Evolutionary conservation across 139 green algal genomes (phyloP), one percentile per base, ranked within the genome.

Genomic region (Yamagishiella unicocca): DNA sequence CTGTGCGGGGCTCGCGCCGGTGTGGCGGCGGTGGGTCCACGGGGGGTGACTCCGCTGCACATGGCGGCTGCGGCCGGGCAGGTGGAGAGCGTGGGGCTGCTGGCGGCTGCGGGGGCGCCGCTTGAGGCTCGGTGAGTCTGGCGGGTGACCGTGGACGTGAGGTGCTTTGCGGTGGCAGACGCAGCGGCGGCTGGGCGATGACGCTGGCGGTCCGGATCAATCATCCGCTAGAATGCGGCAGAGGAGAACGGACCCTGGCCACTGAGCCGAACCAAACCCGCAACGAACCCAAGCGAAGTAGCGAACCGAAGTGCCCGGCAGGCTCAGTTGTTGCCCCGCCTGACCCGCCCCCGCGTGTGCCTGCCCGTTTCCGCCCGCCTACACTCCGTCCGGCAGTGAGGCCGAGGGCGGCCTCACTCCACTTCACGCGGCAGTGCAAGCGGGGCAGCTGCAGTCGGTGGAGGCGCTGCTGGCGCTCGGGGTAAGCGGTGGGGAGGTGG

Each of bases 41-140:
- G 61, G 24, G 42, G 79, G 3, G 21, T 85, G 9, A 85, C 61
- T n/a, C 42, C 79, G 54, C 40, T 85, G 79, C 79, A 85, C 61
- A 27, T 85, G 55, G 79, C 79, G 61, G 79, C 79, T 29, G 79
- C 80, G 14, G 80, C n/a, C 22, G 80, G 80, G 43, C 62, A 40
- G 64, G n/a, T 12, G 43, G 43, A 42, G 29, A 9, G 21, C 10
- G 80, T 77, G 43, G 19, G 38, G 43, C 61, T 72, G 80, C 80
- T 86, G 80, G 64, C 33, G 62, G 80, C 21, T 17, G 80, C 80
- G 80, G 80, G 80, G 31, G 80, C 64, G 64, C 43, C 80, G 58
- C 80, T 85, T 40, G 79, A 85, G 61, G 79, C 79, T 2, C 31
- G 77, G 77, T 84, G 77, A 29, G 77, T 2, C 6, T 21, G 50